Base-by-base conservation (phyloP, 2,329 filamentous ascomycete genomes). In the Scedosporium aurantiacum region DNA sequence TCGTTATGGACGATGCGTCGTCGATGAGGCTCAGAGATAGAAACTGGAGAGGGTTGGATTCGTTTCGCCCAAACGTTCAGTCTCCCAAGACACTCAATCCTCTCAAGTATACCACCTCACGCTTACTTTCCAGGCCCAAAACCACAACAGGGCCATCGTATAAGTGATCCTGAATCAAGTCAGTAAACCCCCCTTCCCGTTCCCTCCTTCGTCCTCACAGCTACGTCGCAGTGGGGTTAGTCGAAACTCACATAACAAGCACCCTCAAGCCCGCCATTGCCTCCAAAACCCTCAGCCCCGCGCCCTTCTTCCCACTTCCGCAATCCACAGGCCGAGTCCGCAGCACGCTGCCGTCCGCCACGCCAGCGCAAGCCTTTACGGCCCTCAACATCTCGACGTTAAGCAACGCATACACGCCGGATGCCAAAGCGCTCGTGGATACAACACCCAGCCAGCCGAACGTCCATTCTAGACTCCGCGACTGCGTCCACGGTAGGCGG, bases 41-140 rank as follows among this genome's bases (percentile, higher is more conserved):
- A 10, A 14, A 7, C 18, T 6, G n/a, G 7, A 18, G n/a, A 8
- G n/a, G 43, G n/a, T 6, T 47, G 43, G 37, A 21, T n/a, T 47
- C 43, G 18, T 47, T n/a, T 47, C 43, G n/a, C 32, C 32, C 5
- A 10, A 37, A 37, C 18, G 43, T 12, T 10, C 47, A 54, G 18
- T 23, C 8, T n/a, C 23, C 21, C 50, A 21, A 23, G 2, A 14
- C 14, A 18, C 43, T 18, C 43, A 16, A 27, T 6, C 23, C 12
- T 54, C 23, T 54, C 50, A 54, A 14, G 23, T 25, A 54, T 54
- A 54, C 50, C 23, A 23, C 50, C 50, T 23, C 23, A 54, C 50
- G 50, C 50, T 57, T 37, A 32, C 54, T 23, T 57, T 57, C 54
- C 54, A 57, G 16, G 54, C 54, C 54, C 54, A 57, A 27, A 57